phyloP scores from a whole-genome alignment of 495 filamentous ascomycete genomes.

The Podospora pseudopauciseta region DNA sequence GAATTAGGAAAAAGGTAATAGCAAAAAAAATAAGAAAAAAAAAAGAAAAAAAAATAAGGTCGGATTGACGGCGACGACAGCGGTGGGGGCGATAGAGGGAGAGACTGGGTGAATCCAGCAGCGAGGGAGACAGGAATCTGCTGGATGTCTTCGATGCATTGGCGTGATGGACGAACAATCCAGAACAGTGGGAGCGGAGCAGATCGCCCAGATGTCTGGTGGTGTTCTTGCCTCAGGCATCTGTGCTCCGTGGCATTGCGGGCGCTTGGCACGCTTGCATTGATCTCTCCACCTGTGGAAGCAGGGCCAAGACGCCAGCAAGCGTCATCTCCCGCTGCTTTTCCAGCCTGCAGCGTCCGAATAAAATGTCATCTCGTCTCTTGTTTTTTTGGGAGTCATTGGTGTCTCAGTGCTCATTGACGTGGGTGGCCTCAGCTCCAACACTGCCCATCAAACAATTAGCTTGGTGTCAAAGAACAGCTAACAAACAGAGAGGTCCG shows the following conservation, averaged over 20 bases:
- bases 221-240: slow-evolving; percentile 7
- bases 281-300: slow-evolving; percentile 8
- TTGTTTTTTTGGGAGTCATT: not conserved
- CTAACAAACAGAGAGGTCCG: not conserved
- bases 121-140: slow-evolving; percentile 26
- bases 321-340: slow-evolving; percentile 6
- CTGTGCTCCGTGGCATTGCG: not conserved
- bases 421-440: not conserved
- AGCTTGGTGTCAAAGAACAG: not conserved
- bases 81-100: not conserved
- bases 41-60: slow-evolving; percentile 13
- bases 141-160: slow-evolving; percentile 17
- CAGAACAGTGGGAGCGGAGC: not conserved
- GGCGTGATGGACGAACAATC: slow-evolving; percentile 6
- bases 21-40: slow-evolving; percentile 6
- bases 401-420: not conserved
- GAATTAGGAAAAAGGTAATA: slow-evolving; percentile 6
- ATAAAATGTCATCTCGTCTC: not conserved
- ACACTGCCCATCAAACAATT: not conserved
- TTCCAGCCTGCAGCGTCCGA: slow-evolving; percentile 2
- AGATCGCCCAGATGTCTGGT: not conserved
- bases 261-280: not conserved
- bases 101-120: slow-evolving; percentile 20
- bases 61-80: slow-evolving; percentile 11
- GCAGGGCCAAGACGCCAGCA: slow-evolving; percentile 4